Conservation (phyloP, 768 basidiomycete species). For the Tricholoma matsutake region DNA sequence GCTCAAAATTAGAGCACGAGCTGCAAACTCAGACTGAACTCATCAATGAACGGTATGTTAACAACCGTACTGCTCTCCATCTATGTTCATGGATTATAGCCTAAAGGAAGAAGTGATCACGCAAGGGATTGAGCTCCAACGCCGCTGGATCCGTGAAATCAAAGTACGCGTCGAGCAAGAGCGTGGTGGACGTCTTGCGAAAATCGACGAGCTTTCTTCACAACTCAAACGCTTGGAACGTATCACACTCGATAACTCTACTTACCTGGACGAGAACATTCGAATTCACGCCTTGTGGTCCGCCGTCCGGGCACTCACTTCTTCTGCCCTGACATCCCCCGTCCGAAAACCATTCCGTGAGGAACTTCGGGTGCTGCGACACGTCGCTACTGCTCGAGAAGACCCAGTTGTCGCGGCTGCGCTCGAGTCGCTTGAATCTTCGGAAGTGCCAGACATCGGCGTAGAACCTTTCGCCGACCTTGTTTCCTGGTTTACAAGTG, state of each 20-base stretch:
- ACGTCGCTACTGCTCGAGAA: slow-evolving; percentile 67
- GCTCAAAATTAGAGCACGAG: slow-evolving; percentile 83
- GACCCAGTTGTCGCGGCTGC: slow-evolving; percentile 65
- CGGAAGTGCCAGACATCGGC: slow-evolving; percentile 73
- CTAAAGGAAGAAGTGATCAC: slow-evolving; percentile 93
- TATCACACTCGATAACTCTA: slow-evolving; percentile 86
- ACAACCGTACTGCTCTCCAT: not conserved
- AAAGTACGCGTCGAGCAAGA: slow-evolving; percentile 96
- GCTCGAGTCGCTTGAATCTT: slow-evolving; percentile 64
- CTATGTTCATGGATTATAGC: slow-evolving; percentile 35
- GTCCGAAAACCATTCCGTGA: slow-evolving; percentile 83
- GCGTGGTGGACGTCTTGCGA: slow-evolving; percentile 91
- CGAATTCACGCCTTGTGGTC: slow-evolving; percentile 92
- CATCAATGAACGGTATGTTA: slow-evolving; percentile 85
- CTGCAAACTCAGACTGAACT: slow-evolving; percentile 85
- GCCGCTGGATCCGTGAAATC: slow-evolving; percentile 94
- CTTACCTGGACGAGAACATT: slow-evolving; percentile 90
- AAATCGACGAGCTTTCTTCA: slow-evolving; percentile 89
- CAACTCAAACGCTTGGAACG: slow-evolving; percentile 90
- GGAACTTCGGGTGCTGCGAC: slow-evolving; percentile 81
- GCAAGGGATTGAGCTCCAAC: slow-evolving; percentile 96
- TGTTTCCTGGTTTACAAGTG: slow-evolving; percentile 83
- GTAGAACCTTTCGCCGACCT: slow-evolving; percentile 90
- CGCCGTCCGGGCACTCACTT: slow-evolving; percentile 76
- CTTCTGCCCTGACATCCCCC: slow-evolving; percentile 60